Base-by-base conservation (phyloP, 108 stramenopile species). In the Cyclotella sp. region DNA sequence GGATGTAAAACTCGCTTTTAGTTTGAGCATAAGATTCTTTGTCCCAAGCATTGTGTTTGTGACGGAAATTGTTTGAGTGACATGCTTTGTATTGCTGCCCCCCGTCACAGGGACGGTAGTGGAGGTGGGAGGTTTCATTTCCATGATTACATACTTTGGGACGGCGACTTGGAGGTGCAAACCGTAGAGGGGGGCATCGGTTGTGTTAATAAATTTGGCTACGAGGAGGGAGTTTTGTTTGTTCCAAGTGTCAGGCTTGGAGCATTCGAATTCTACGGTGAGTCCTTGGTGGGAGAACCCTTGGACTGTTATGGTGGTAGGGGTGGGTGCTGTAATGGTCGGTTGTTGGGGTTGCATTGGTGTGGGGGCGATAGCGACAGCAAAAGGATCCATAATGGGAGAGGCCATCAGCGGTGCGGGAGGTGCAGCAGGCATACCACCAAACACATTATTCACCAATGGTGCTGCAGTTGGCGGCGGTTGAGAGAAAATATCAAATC, bases 101-200 rank as follows among this genome's bases (percentile, higher is more conserved):
- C 83, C 86, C 18, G 85, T 84, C 19, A 89, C 74, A 18, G 94
- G 93, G 44, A 97, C 75, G 18, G 93, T 94, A 10, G 96, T 91
- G 5, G 96, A 97, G 12, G 91, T 84, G 7, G 98, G 95, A 9
- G 99, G 97, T 68, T 96, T 88, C 97, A 99, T 95, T 72, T 96
- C 91, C 96, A 97, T 94, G 6, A 90, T 92, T 16, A 98, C 89
- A 60, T 93, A 98, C 84, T 98, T 99, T 22, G 98, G 98, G 62
- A 98, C 98, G n/a, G 98, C 98, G 15, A 86, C 89, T 84, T 99
- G 96, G 39, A 98, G 78, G 58, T 89, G 92, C 54, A 98, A 78
- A 10, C 95, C 93, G 57, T 89, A 84, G 43, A 99, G 78, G 12
- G 93, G 91, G 47, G 73, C 92, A 43, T 81, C 72, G 9, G 86